Evolutionary conservation across 495 filamentous ascomycete genomes (phyloP), one percentile per base, ranked within the genome.

Genomic region (Trichoderma erinaceum): DNA sequence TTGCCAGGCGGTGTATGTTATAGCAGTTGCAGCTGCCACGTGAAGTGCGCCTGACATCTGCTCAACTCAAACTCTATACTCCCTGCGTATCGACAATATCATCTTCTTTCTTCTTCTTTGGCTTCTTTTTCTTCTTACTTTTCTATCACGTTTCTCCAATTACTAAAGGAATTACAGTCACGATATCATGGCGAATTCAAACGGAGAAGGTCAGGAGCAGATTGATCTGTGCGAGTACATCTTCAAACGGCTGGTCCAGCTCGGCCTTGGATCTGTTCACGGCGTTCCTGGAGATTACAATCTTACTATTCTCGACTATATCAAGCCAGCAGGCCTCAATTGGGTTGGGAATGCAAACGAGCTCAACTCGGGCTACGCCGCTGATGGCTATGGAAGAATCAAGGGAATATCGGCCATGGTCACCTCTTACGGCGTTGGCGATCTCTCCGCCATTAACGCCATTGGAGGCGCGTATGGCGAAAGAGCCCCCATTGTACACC

Each of bases 281-380:
- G 89, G 89, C 58, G 81, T 90, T 38, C 88, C 88, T 0, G 88
- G 88, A 69, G 79, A 84, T 64, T 84, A 80, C 71, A 83, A 84
- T 41, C 78, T 85, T 21, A 72, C 81, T 25, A 83, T 87, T 21
- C 76, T 92, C 64, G 89, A 92, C 74, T 86, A 88, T 69, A 70
- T 89, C 32, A 78, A 83, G 25, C 84, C 85, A 69, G 79, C 78
- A 58, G 85, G 80, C 7, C 80, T 90, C 25, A 69, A 79, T 12
- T 91, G 89, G 89, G 82, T 90, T 0, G 89, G 89, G 65, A 90
- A 88, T 66, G 85, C 82, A 70, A 90, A 90, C 78, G 88, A 90
- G 72, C 76, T 81, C 43, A 75, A 70, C 32, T 68, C 71, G 0
- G 87, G 86, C 35, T 92, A 91, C 71, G 88, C 89, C 6, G 87